These are phyloP conservation scores for Monosporascus sp. DNA, from an alignment of 2,329 filamentous ascomycete species.

Conservation along the genomic window DNA sequence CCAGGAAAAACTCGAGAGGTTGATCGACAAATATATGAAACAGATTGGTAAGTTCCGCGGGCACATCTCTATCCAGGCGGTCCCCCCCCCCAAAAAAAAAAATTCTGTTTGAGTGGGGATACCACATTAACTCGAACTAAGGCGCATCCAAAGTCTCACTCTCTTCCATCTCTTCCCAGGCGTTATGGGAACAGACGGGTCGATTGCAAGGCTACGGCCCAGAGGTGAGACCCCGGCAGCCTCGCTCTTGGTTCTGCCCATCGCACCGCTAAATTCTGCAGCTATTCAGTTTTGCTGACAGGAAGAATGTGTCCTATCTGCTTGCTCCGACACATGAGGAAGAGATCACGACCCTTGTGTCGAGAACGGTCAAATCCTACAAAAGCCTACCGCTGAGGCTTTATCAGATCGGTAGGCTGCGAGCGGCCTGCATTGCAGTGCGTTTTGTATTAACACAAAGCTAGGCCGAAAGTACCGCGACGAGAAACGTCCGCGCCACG, in stretches of 20 bases:
- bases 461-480: constrained; percentile 88
- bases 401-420: constrained; percentile 76
- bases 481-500: constrained; percentile 82
- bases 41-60: constrained; percentile 51
- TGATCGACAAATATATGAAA: constrained; percentile 89
- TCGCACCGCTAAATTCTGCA: constrained; percentile 33
- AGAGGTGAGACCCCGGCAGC: constrained; percentile 51
- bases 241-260: neutral
- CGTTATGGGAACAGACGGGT: constrained; percentile 79
- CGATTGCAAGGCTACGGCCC: constrained; percentile 66
- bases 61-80: too few species aligned
- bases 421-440: neutral
- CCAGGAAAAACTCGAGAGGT: constrained; percentile 77
- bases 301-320: constrained; percentile 69
- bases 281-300: constrained; percentile 77
- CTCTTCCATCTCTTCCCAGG: constrained; percentile 80
- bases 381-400: constrained; percentile 80
- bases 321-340: constrained; percentile 94
- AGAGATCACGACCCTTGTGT: constrained; percentile 82
- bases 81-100: too few species aligned
- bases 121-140: constrained; percentile 10
- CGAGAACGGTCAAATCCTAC: constrained; percentile 70
- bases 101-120: neutral
- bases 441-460: constrained; percentile 1
- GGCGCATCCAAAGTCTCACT: constrained; percentile 54